Evolutionary conservation across 176 grass and related monocot genomes (phyloP).

Genomic region (Cenchrus purpureus): DNA sequence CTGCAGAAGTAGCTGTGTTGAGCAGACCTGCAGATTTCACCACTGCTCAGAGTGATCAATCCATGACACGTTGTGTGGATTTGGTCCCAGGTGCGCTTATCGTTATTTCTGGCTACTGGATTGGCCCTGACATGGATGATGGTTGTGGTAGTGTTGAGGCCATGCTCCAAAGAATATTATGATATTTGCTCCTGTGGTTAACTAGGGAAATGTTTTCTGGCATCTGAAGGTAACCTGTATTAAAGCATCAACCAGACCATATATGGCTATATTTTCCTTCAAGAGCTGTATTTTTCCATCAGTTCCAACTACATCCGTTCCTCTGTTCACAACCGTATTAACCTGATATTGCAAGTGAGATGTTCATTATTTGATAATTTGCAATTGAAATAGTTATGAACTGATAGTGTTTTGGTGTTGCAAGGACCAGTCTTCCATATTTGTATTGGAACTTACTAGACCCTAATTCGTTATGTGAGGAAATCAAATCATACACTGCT

Average conservation of each 20-base stretch:
- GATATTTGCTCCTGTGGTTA: conserved; percentile 5
- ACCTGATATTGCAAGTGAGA: neutral
- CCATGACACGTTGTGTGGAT: neutral
- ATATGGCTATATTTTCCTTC: neutral
- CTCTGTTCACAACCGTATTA: no score
- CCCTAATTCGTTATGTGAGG: neutral
- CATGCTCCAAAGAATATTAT: conserved; percentile 34
- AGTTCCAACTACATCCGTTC: neutral
- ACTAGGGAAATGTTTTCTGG: neutral
- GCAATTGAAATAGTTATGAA: no score
- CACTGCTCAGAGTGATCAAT: neutral
- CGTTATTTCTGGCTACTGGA: conserved; percentile 63
- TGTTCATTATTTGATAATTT: neutral
- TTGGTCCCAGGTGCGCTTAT: neutral
- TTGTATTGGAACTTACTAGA: neutral
- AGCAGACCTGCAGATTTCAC: conserved; percentile 12
- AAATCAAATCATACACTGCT: neutral
- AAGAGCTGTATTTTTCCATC: neutral
- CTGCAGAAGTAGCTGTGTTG: neutral
- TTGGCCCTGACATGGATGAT: conserved; percentile 62
- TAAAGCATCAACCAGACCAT: neutral
- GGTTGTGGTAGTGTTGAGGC: conserved; percentile 62
- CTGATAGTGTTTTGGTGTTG: no score
- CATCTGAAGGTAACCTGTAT: conserved; percentile 5
- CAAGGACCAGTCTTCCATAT: no score